phyloP scores from a whole-genome alignment of 306 rosid species.

The Vigna reflexopilosa region DNA sequence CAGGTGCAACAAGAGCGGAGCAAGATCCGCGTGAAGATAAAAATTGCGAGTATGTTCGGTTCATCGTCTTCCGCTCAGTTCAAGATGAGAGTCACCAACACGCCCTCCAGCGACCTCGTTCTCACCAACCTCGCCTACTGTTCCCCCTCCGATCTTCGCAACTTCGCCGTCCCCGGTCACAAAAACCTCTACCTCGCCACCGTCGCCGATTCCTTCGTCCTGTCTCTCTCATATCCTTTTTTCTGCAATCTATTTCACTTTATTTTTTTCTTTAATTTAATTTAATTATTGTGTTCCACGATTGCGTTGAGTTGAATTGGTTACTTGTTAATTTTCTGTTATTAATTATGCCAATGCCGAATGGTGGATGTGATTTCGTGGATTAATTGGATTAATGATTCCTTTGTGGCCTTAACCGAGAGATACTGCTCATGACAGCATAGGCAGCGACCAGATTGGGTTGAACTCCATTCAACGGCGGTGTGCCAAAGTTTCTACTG shows the following conservation, averaged over 20 bases:
- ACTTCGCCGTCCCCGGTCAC: constrained; percentile 69
- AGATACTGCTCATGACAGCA: constrained; percentile 71
- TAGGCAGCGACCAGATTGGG: constrained; percentile 70
- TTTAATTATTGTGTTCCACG: not conserved
- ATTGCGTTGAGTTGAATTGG: not conserved
- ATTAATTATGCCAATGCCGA: constrained; percentile 25
- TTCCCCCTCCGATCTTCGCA: constrained; percentile 69
- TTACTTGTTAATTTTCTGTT: not conserved
- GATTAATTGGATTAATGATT: constrained; percentile 16
- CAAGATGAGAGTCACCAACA: constrained; percentile 68
- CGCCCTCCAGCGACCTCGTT: constrained; percentile 76
- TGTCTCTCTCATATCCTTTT: constrained; percentile 80
- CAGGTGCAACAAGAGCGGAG: not conserved
- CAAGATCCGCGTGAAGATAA: constrained; percentile 31
- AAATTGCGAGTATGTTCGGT: constrained; percentile 69
- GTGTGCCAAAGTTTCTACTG: constrained; percentile 76
- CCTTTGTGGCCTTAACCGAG: constrained; percentile 64
- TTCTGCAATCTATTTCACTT: not conserved
- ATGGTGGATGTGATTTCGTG: constrained; percentile 14
- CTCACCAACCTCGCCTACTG: constrained; percentile 80
- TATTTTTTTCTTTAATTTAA: not conserved
- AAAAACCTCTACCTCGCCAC: constrained; percentile 60
- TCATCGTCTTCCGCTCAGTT: constrained; percentile 51
- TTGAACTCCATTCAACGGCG: constrained; percentile 90
- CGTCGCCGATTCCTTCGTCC: constrained; percentile 70